Base-by-base conservation (phyloP, 768 basidiomycete genomes). In the Lactifluus hygrophoroides region DNA sequence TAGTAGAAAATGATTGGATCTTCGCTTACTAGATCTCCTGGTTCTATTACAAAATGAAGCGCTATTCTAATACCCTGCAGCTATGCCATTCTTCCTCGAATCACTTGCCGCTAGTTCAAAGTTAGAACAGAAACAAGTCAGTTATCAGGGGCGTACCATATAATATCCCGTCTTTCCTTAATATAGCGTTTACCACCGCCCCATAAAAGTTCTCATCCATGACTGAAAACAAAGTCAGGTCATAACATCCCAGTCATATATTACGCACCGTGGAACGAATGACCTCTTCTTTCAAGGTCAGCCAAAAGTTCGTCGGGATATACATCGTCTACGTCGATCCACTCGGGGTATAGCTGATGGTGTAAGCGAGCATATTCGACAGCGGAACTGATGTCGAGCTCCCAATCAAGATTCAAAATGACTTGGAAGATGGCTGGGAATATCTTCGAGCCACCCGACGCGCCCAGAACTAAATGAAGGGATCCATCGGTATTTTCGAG, bases 81-180 rank as follows among this genome's bases (percentile, higher is more conserved):
- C 89, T 42, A 93, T 79, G n/a, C 93, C 93, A 62, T 92, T 88
- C 76, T 94, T 95, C 68, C 93, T 80, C 19, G 89, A 91, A 71
- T 96, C 94, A 68, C 89, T 91, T 9, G 90, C 87, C 60, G 90
- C 93, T 88, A 64, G 44, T 37, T 25, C 25, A 37, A 13, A 17
- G 34, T 40, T 34, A 47, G 63, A 30, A 64, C 46, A 3, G 30
- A 40, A 27, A 40, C 13, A 6, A 16, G 35, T 28, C 23, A 23
- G n/a, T 3, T 32, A 42, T 51, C 17, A 9, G 19, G 32, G 17
- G 70, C 83, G 47, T 63, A 88, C 89, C 88, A 62, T 77, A 88
- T 27, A 93, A 76, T 45, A 67, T 71, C 7, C 78, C 82, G 51
- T 83, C 78, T 44, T 70, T 58, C 54, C 73, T 75, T 57, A 80